Base-by-base conservation (phyloP, 139 green algal genomes). In the Chlorella sorokiniana region DNA sequence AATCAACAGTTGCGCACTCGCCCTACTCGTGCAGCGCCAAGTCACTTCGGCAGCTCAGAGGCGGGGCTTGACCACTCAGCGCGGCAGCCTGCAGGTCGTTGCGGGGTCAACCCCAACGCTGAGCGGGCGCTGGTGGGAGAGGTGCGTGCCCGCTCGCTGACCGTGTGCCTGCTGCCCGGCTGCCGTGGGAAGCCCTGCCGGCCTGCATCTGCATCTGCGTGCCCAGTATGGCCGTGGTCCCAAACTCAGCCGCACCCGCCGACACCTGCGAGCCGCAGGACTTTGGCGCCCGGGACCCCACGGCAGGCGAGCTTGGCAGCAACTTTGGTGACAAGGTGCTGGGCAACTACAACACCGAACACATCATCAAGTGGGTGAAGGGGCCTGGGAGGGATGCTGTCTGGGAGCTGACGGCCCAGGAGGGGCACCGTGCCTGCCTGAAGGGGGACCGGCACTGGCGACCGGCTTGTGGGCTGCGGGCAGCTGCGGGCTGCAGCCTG, bases 291-390 rank as follows among this genome's bases (percentile, higher is more conserved):
- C 89, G 95, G 35, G 95, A 98, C 82, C 89, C 95, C 0, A 91
- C 79, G 25, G 87, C 93, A 0, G 95, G 84, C 4, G 95, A 98
- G 88, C 35, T 98, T 33, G 95, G 81, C 25, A 94, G 82, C 51
- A 93, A 95, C 77, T 98, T 98, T 78, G 84, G 83, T 0, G 91
- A 95, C n/a, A 94, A 90, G 68, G 85, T 91, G 25, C 83, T 98
- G n/a, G 94, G 94, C 18, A 96, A 98, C 69, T 93, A 83, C 44
- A 89, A 99, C 88, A 99, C 96, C 1, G 89, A 96, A 69, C 96
- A 98, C 84, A 88, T 97, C 59, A 95, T 97, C 62, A 93, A 93
- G 90, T 91, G 69, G 82, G 88, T 11, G 14, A 5, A 23, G 37
- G 38, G 37, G 31, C 6, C 25, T 5, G 35, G 35, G 14, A 45